A percentile compares a stretch with the other conserved stretches of the same genome.
phyloP scores from a whole-genome alignment of 2,329 filamentous ascomycete genomes.

The Phialemoniopsis sp. region DNA sequence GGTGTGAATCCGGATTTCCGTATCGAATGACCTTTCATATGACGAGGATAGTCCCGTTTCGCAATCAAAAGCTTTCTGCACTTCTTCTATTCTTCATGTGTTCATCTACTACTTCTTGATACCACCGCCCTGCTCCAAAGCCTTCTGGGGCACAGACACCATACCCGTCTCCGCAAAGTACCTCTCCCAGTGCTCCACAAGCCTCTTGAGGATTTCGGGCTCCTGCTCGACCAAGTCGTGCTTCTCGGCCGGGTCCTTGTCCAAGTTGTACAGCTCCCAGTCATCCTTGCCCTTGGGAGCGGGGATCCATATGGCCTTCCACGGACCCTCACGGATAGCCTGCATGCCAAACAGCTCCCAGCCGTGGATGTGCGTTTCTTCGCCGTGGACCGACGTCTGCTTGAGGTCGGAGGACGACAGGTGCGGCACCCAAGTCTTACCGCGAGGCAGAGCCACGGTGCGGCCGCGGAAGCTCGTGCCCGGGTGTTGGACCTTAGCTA shows the following conservation, averaged over 20 bases:
- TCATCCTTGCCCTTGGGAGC: slow-evolving; percentile 16
- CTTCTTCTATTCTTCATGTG: too few species aligned
- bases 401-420: too few species aligned
- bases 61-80: too few species aligned
- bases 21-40: neutral
- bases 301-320: slow-evolving; percentile 23
- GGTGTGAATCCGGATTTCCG: slow-evolving; percentile 17
- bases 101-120: too few species aligned
- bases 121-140: too few species aligned
- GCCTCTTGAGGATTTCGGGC: slow-evolving; percentile 17
- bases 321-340: slow-evolving; percentile 26
- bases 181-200: slow-evolving; percentile 23
- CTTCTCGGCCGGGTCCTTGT: slow-evolving; percentile 23
- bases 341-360: slow-evolving; percentile 27
- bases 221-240: slow-evolving; percentile 17
- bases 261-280: slow-evolving; percentile 27
- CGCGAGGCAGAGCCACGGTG: slow-evolving; percentile 23
- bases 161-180: slow-evolving; percentile 17
- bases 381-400: neutral
- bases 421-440: slow-evolving; percentile 3
- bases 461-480: slow-evolving; percentile 38
- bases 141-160: too few species aligned
- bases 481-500: slow-evolving; percentile 43
- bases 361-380: slow-evolving; percentile 15
- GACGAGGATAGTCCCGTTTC: too few species aligned